Conservation (phyloP, 805 yeast genomes). For the Vanderwaltozyma yarrowii region DNA sequence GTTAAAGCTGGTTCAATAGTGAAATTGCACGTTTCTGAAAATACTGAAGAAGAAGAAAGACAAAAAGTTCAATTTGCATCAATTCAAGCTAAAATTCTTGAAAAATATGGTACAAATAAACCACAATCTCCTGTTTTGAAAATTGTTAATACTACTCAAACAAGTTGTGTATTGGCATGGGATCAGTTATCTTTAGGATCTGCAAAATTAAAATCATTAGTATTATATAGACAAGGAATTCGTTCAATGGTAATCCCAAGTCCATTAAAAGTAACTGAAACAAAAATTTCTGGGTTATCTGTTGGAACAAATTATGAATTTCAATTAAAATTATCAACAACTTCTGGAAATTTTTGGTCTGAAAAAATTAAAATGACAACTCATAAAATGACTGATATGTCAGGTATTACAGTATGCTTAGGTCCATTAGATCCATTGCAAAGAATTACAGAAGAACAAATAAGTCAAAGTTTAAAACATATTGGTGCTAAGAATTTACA, state of each 20-base stretch:
- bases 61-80: conserved; percentile 49
- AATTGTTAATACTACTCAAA: conserved; percentile 77
- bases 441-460: conserved; percentile 40
- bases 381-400: conserved; percentile 90
- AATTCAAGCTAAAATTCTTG: conserved; percentile 64
- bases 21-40: conserved; percentile 73
- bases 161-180: conserved; percentile 93
- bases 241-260: conserved; percentile 75
- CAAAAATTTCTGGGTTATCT: conserved; percentile 85
- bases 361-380: conserved; percentile 63
- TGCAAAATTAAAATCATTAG: conserved; percentile 63
- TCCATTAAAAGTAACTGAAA: conserved; percentile 66
- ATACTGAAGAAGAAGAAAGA: conserved; percentile 49
- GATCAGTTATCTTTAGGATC: conserved; percentile 78
- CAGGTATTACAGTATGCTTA: conserved; percentile 84
- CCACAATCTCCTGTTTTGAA: conserved; percentile 66
- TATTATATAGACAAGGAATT: conserved; percentile 53
- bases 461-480: conserved; percentile 48
- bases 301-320: conserved; percentile 75
- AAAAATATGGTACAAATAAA: conserved; percentile 58
- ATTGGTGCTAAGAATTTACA: conserved; percentile 82
- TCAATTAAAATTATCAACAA: conserved; percentile 71
- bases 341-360: conserved; percentile 78
- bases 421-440: conserved; percentile 64
- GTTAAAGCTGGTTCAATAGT: conserved; percentile 89